These are phyloP conservation scores for Mortierella sp. DNA, from an alignment of 371 early-diverging fungal genomes.

Conservation along the genomic window DNA sequence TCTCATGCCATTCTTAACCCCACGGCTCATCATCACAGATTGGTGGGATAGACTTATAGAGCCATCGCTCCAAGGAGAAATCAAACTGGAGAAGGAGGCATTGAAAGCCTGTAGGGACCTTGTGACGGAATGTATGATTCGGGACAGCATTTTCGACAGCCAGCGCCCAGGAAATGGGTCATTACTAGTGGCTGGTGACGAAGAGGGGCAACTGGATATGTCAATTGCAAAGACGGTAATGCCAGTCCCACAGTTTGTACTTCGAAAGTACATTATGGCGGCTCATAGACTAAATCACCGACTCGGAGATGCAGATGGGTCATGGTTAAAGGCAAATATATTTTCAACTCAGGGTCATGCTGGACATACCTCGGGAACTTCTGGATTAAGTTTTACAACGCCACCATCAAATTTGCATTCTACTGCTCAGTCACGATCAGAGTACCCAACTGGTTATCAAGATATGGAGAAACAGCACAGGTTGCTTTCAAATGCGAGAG, in stretches of 20 bases:
- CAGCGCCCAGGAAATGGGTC: conserved; percentile 37
- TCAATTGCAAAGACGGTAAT: conserved; percentile 25
- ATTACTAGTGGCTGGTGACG: conserved; percentile 44
- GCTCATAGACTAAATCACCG: conserved; percentile 45
- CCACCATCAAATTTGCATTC: background rate
- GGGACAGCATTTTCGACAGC: conserved; percentile 30
- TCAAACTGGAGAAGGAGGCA: conserved; percentile 46
- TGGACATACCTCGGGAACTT: conserved; percentile 35
- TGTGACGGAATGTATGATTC: conserved; percentile 47
- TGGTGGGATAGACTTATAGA: conserved; percentile 56
- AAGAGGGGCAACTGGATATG: conserved; percentile 44
- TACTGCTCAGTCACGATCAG: background rate
- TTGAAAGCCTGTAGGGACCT: conserved; percentile 51
- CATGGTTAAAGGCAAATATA: conserved; percentile 19
- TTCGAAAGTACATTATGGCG: conserved; percentile 43
- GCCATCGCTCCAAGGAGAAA: conserved; percentile 53
- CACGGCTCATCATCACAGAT: conserved; percentile 40
- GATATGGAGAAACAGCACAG: conserved; percentile 40
- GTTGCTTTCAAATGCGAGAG: conserved; percentile 28
- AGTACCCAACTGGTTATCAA: conserved; percentile 21
- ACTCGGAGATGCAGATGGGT: conserved; percentile 21
- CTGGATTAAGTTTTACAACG: conserved; percentile 11
- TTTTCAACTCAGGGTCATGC: conserved; percentile 24
- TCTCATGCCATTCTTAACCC: conserved; percentile 47
- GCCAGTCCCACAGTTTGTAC: conserved; percentile 49